phyloP scores from a whole-genome alignment of 2,329 filamentous ascomycete species.

The Beauveria sp. region DNA sequence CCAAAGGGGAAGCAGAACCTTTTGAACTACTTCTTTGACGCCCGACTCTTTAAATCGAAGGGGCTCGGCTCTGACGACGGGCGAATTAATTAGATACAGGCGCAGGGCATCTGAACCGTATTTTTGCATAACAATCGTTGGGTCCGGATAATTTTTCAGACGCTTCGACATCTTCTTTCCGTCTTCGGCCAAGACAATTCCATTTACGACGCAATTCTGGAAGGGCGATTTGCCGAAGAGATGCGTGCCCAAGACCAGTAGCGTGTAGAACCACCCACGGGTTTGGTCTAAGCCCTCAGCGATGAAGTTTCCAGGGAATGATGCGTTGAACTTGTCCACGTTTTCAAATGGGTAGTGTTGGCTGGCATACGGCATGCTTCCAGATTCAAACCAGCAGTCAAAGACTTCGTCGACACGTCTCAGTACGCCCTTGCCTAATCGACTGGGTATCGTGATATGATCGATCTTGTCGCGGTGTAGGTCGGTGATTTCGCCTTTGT shows the following conservation, averaged over 20 bases:
- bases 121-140: slow-evolving; percentile 70
- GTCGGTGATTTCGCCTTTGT: slow-evolving; percentile 72
- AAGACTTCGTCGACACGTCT: slow-evolving; percentile 82
- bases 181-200: slow-evolving; percentile 86
- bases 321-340: slow-evolving; percentile 68
- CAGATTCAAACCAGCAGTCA: slow-evolving; percentile 96
- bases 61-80: slow-evolving; percentile 85
- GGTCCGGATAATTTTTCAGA: slow-evolving; percentile 92
- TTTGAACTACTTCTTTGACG: slow-evolving; percentile 90
- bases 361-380: slow-evolving; percentile 89
- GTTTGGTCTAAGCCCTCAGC: slow-evolving; percentile 91
- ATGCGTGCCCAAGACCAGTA: slow-evolving; percentile 82
- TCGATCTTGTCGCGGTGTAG: slow-evolving; percentile 92
- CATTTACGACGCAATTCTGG: slow-evolving; percentile 94
- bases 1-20: slow-evolving; percentile 86
- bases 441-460: slow-evolving; percentile 86
- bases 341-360: slow-evolving; percentile 92
- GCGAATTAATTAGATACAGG: slow-evolving; percentile 94
- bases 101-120: slow-evolving; percentile 90
- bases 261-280: slow-evolving; percentile 93
- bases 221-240: slow-evolving; percentile 81
- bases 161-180: slow-evolving; percentile 99
- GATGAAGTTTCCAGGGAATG: slow-evolving; percentile 90
- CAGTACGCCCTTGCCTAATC: slow-evolving; percentile 76
- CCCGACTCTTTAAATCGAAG: slow-evolving; percentile 85